A percentile compares a stretch with the other conserved stretches of the same genome.
These are phyloP conservation scores for Salix suchowensis DNA, from an alignment of 345 rosid genomes.

Conservation along the genomic window DNA sequence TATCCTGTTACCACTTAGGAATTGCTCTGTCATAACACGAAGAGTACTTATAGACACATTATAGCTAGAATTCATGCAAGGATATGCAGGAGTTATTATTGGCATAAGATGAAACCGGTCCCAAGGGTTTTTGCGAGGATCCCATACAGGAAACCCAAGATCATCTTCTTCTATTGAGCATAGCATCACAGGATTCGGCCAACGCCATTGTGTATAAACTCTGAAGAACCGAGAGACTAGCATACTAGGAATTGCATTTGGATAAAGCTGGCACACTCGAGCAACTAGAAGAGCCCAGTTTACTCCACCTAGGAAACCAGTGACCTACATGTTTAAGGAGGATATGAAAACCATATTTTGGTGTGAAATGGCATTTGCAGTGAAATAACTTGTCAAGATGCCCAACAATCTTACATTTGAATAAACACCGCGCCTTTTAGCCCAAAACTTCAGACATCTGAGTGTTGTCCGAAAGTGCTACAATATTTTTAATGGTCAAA, in stretches of 20 bases:
- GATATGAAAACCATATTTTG: background rate
- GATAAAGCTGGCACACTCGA: constrained; percentile 73
- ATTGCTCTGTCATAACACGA: constrained; percentile 69
- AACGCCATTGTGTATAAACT: constrained; percentile 68
- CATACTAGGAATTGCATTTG: constrained; percentile 70
- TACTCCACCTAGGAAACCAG: constrained; percentile 76
- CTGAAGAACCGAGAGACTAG: constrained; percentile 63
- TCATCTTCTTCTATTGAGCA: constrained; percentile 63
- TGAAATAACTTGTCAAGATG: background rate
- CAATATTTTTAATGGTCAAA: constrained; percentile 7
- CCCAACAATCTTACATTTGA: constrained; percentile 55
- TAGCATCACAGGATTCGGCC: constrained; percentile 85
- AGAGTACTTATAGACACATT: constrained; percentile 71
- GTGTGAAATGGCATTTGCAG: background rate
- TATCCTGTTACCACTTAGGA: constrained; percentile 50
- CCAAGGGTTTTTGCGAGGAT: constrained; percentile 61
- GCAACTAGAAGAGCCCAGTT: constrained; percentile 79
- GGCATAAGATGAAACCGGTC: constrained; percentile 71
- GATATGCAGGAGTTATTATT: constrained; percentile 77
- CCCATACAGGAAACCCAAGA: constrained; percentile 66
- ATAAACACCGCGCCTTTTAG: constrained; percentile 67
- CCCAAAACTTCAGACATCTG: constrained; percentile 70
- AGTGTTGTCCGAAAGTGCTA: constrained; percentile 63
- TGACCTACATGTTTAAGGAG: constrained; percentile 37
- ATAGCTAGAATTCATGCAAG: constrained; percentile 80